A percentile compares a stretch with the other conserved stretches of the same genome.
Evolutionary conservation across 73 alveolate species (phyloP).

Genomic region (Paramecium sexaurelia): DNA sequence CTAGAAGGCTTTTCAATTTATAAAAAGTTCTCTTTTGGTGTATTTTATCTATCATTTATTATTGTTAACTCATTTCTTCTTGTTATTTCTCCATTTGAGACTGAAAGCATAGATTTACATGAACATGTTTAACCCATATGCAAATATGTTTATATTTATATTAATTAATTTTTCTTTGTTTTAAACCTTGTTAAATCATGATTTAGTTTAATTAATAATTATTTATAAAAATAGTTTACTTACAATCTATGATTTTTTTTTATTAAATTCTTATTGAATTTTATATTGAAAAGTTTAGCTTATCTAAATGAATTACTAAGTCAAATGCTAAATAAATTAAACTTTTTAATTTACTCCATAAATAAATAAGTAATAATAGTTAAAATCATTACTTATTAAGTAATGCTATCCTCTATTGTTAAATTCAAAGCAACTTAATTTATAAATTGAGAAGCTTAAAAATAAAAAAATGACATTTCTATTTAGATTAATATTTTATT

Average conservation of each 20-base stretch:
- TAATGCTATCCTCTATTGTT: no score
- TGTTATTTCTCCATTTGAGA: not conserved
- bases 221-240: not conserved
- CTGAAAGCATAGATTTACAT: not conserved
- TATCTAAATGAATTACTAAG: no score
- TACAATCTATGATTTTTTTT: not conserved
- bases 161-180: not conserved
- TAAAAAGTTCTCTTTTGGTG: not conserved
- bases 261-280: not conserved
- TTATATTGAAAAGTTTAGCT: no score
- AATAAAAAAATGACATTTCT: no score
- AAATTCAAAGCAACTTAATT: no score
- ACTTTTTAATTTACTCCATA: no score
- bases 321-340: no score
- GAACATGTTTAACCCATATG: not conserved
- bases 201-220: not conserved
- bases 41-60: not conserved
- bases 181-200: not conserved
- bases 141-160: not conserved
- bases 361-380: no score
- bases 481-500: no score
- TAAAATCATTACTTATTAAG: no score
- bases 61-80: not conserved
- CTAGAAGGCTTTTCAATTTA: not conserved
- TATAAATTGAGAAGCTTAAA: no score